A percentile compares a stretch with the other conserved stretches of the same genome.
Conservation (phyloP, 1,284 basidiomycete species). For the Sparassis latifolia region DNA sequence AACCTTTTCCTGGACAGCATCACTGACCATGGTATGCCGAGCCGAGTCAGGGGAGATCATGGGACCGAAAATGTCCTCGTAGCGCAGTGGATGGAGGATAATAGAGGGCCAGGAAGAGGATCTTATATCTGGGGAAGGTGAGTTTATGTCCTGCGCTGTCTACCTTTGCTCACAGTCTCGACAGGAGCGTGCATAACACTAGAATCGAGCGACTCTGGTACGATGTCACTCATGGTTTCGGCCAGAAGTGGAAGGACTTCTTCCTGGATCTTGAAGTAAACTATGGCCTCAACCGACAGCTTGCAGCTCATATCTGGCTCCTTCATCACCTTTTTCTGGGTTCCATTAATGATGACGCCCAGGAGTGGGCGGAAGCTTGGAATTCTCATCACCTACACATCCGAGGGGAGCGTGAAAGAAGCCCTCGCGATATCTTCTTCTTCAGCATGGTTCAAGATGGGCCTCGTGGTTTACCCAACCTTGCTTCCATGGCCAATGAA, state of each 20-base stretch:
- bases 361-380: constrained; percentile 16
- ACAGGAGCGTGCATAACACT: constrained; percentile 13
- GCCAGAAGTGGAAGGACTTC: constrained; percentile 28
- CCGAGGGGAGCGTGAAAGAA: constrained; percentile 1
- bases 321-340: constrained; percentile 15
- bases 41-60: not conserved
- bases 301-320: constrained; percentile 20
- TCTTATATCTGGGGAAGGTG: not conserved
- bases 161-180: not conserved
- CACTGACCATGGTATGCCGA: not conserved
- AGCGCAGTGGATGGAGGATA: not conserved
- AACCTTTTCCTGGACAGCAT: not conserved
- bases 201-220: constrained; percentile 28
- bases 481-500: not conserved
- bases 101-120: not conserved
- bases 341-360: constrained; percentile 9
- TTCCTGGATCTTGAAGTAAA: constrained; percentile 20
- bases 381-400: constrained; percentile 19
- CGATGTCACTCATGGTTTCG: constrained; percentile 28
- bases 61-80: not conserved
- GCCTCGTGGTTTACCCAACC: not conserved
- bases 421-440: constrained; percentile 8
- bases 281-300: constrained; percentile 12
- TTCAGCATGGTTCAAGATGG: constrained; percentile 9
- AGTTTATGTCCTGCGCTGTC: not conserved